A percentile compares a stretch with the other conserved stretches of the same genome.
phyloP scores from a whole-genome alignment of 2,329 filamentous ascomycete species.

The Sporothrix protearum region DNA sequence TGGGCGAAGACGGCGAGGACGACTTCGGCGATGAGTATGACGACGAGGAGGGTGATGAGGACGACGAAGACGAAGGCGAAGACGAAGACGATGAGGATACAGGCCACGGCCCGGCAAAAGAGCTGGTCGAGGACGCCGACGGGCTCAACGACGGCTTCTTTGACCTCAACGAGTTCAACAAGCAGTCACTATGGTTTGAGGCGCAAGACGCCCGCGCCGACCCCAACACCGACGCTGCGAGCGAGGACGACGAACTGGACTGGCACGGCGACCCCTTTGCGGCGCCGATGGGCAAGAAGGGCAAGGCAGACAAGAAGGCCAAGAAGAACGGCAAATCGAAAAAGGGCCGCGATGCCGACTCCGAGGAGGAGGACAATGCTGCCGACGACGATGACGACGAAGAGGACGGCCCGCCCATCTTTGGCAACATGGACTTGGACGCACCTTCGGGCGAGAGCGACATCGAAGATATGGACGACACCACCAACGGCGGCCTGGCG shows the following conservation, averaged over 20 bases:
- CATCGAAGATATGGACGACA: slow-evolving; percentile 58
- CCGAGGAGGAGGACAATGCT: slow-evolving; percentile 30
- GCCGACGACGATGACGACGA: slow-evolving; percentile 53
- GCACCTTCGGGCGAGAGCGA: slow-evolving; percentile 66
- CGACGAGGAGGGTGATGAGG: slow-evolving; percentile 37
- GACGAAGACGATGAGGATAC: slow-evolving; percentile 47
- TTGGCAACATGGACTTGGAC: slow-evolving; percentile 73
- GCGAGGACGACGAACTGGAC: slow-evolving; percentile 74
- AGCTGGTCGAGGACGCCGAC: slow-evolving; percentile 68
- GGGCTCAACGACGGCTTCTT: slow-evolving; percentile 98
- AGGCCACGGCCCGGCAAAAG: slow-evolving; percentile 49
- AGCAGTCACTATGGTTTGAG: slow-evolving; percentile 84
- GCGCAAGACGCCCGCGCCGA: slow-evolving; percentile 77
- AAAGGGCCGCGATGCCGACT: slow-evolving; percentile 17
- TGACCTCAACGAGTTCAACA: slow-evolving; percentile 96
- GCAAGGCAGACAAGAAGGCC: slow-evolving; percentile 17
- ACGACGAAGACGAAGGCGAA: slow-evolving; percentile 37
- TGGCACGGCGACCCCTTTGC: slow-evolving; percentile 76
- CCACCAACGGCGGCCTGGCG: slow-evolving; percentile 53
- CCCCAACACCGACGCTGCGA: slow-evolving; percentile 67
- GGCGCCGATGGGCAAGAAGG: slow-evolving; percentile 29
- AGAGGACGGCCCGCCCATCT: slow-evolving; percentile 76
- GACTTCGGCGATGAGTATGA: slow-evolving; percentile 34
- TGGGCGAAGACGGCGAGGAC: slow-evolving; percentile 35
- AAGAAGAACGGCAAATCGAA: slow-evolving; percentile 31